Percentiles rank a stretch among this genome's conserved stretches.
Evolutionary conservation across 2,329 filamentous ascomycete genomes (phyloP).

Genomic region (Cercospora nicotianae): DNA sequence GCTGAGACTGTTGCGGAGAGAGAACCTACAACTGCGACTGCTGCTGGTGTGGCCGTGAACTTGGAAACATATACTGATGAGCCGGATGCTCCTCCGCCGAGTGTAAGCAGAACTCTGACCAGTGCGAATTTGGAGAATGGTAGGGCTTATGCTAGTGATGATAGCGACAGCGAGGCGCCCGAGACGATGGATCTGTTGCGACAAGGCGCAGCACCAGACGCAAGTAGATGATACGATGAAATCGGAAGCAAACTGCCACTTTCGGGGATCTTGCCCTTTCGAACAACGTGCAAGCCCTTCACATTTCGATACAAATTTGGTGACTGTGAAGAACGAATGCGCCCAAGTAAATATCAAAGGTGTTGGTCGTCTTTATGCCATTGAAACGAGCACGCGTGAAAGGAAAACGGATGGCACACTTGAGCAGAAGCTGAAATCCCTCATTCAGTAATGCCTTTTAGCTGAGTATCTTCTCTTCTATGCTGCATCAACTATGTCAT

Average conservation of each 20-base stretch:
- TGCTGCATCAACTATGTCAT: neutral
- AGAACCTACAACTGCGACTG: conserved; percentile 21
- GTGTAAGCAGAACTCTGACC: conserved; percentile 13
- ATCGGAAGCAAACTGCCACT: neutral
- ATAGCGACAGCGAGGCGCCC: neutral
- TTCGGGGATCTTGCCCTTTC: neutral
- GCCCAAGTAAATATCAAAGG: too few species aligned
- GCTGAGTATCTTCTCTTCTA: neutral
- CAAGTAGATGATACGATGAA: neutral
- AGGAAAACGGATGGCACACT: too few species aligned
- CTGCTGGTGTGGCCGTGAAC: conserved; percentile 12
- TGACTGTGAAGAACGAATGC: too few species aligned
- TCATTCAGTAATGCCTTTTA: neutral
- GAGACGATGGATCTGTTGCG: neutral
- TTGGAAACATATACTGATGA: conserved; percentile 34
- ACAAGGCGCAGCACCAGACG: neutral
- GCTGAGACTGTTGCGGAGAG: conserved; percentile 26
- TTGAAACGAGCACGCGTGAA: too few species aligned
- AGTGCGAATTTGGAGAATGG: neutral
- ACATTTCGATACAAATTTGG: too few species aligned
- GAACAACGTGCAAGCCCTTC: neutral
- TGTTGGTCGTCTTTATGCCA: too few species aligned
- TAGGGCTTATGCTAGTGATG: conserved; percentile 8
- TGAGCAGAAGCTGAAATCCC: too few species aligned
- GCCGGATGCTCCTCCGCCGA: conserved; percentile 35